Evolutionary conservation across 306 rosid species (phyloP), one percentile per base, ranked within the genome.

Genomic region (Cyamopsis tetragonoloba): DNA sequence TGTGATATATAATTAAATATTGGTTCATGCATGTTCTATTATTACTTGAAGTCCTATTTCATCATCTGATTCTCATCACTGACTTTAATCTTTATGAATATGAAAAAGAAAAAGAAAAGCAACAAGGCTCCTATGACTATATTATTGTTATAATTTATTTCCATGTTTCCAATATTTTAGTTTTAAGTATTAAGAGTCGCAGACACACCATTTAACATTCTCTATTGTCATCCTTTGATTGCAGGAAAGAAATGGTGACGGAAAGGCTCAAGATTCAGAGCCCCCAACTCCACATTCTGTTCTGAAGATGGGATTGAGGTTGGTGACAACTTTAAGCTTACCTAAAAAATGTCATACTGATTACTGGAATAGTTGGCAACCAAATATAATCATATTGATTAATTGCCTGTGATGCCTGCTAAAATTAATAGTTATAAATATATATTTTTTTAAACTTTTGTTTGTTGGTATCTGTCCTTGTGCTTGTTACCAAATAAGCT

Each of bases 251-350:
- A 91, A 83, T 81, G 88, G 88, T 18, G 95, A 88, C 15, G 79
- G 79, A 19, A 93, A 69, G 75, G 77, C 74, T 77, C 96, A 73
- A 50, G 97, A 88, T 53, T 88, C 96, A 27, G 99, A 95, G 79
- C 97, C 97, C 74, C 89, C 90, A 39, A 90, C 99, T 68, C 97
- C 99, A 41, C 96, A 83, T 82, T 79, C 96, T 70, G 68, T 90
- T 70, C 18, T 79, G 57, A 90, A 86, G 83, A 89, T 89, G 95
- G 85, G 97, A 69, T 85, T 80, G 59, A 88, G 99, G 99, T 95
- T 53, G 48, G 85, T 80, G 74, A 17, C 63, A 63, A 60, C 57
- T 47, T 80, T 37, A 59, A 59, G n/a, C 27, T 31, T 38, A 53
- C 51, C 68, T 56, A 32, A 46, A 39, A 4, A 5, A 1, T 31